Evolutionary conservation across 148 eudicot species (phyloP).

Genomic region (Heliamphora exappendiculata): DNA sequence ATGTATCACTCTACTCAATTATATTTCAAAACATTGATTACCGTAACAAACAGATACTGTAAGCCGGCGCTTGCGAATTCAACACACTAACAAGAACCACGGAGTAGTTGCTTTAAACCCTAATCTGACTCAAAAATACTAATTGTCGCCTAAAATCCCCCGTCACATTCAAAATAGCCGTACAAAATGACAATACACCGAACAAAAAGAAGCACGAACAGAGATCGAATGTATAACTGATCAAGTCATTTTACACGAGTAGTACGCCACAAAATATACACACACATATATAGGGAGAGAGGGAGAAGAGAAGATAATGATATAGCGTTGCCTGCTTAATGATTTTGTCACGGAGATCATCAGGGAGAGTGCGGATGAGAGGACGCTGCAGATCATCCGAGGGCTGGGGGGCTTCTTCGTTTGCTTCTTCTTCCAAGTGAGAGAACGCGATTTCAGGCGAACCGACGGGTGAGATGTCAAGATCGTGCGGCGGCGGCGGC

Average conservation of each 20-base stretch:
- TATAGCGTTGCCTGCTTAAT: conserved; percentile 55
- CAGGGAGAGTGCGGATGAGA: conserved; percentile 18
- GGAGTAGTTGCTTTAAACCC: neutral
- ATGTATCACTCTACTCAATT: too few species aligned
- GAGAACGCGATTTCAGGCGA: conserved; percentile 27
- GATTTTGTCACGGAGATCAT: conserved; percentile 50
- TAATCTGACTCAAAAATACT: neutral
- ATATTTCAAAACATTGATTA: too few species aligned
- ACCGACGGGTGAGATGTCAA: conserved; percentile 29
- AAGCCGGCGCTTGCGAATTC: neutral
- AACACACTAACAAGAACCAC: neutral
- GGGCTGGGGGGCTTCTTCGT: conserved; percentile 19
- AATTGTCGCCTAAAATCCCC: too few species aligned
- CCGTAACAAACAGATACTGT: too few species aligned
- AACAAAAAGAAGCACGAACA: neutral
- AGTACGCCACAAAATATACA: neutral
- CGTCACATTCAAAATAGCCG: neutral
- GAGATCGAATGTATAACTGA: neutral
- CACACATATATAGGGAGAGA: neutral
- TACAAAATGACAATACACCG: neutral
- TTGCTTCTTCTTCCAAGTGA: conserved; percentile 2
- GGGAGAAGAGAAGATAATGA: too few species aligned
- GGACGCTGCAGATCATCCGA: conserved; percentile 19
- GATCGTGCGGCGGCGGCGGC: too few species aligned
- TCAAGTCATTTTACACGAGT: neutral